Evolutionary conservation across 164 flowering plant species (phyloP).

Genomic region (Warburgia ugandensis): DNA sequence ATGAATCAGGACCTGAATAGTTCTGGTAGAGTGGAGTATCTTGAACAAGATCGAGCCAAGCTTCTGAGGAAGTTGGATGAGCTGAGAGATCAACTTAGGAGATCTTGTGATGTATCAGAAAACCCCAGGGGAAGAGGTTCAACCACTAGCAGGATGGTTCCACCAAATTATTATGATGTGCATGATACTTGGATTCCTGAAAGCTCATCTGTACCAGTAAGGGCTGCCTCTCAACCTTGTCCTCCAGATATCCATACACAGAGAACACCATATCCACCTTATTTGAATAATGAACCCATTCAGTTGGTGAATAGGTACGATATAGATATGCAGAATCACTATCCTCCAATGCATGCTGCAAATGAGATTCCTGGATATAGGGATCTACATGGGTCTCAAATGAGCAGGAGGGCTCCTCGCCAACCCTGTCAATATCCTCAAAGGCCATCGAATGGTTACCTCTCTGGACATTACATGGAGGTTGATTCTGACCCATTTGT

Average conservation of each 20-base stretch:
- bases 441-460: conserved; percentile 16
- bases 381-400: conserved; percentile 32
- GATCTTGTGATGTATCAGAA: conserved; percentile 39
- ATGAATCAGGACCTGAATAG: conserved; percentile 14
- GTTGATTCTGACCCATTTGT: conserved; percentile 14
- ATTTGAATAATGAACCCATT: conserved; percentile 24
- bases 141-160: conserved; percentile 27
- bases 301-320: conserved; percentile 25
- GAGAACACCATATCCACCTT: conserved; percentile 29
- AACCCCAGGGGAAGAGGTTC: conserved; percentile 40
- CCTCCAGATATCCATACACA: conserved; percentile 23
- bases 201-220: conserved; percentile 20
- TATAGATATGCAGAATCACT: conserved; percentile 27
- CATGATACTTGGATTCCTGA: conserved; percentile 26
- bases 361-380: conserved; percentile 36
- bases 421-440: conserved; percentile 20
- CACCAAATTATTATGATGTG: conserved; percentile 29
- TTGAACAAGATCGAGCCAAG: conserved; percentile 61
- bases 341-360: conserved; percentile 30
- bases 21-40: conserved; percentile 24
- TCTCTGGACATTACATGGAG: conserved; percentile 30
- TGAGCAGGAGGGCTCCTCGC: conserved; percentile 23
- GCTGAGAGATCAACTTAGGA: conserved; percentile 53
- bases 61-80: conserved; percentile 69
- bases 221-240: conserved; percentile 23